These are phyloP conservation scores for Trichomonas vaginalis DNA, from an alignment of 208 protist genomes.

Conservation along the genomic window DNA sequence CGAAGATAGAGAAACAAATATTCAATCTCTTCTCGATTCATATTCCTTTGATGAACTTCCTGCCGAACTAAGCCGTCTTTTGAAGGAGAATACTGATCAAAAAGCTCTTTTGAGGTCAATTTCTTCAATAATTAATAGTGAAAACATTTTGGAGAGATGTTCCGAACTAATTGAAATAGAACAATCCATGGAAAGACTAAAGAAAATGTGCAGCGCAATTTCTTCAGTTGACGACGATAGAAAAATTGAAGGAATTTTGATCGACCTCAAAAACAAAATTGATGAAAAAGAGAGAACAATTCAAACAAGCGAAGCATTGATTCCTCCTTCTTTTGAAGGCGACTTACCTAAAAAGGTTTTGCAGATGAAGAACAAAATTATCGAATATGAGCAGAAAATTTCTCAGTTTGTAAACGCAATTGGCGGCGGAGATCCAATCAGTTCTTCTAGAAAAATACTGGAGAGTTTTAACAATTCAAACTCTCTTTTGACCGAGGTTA, in stretches of 20 bases:
- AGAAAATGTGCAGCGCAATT: background rate
- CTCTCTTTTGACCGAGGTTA: background rate
- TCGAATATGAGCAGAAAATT: background rate
- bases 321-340: background rate
- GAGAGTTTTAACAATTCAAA: background rate
- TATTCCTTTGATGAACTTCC: background rate
- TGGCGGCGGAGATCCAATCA: background rate
- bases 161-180: background rate
- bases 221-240: background rate
- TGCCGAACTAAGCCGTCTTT: background rate
- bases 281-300: background rate
- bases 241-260: background rate
- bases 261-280: background rate
- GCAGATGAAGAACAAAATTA: background rate
- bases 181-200: background rate
- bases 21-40: background rate
- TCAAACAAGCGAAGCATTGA: background rate
- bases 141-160: background rate
- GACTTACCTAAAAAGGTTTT: background rate
- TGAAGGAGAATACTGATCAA: background rate
- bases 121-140: background rate
- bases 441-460: background rate
- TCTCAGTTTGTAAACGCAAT: background rate
- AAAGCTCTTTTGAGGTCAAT: background rate
- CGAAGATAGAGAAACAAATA: background rate